phyloP scores from a whole-genome alignment of 768 basidiomycete genomes.

The Lactarius sp. region DNA sequence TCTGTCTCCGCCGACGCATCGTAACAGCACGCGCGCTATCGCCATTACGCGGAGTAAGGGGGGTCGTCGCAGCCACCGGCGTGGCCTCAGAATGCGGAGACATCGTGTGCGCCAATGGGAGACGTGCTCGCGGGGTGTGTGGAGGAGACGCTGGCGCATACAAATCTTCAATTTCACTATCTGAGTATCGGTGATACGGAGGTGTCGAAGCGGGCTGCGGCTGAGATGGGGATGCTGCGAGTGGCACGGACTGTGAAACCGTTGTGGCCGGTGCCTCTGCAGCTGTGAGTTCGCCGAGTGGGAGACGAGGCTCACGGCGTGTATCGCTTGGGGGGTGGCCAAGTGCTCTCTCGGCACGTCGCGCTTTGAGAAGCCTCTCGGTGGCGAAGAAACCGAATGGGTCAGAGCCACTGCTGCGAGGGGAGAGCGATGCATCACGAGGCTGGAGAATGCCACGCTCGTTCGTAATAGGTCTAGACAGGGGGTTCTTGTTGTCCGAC shows the following conservation, averaged over 20 bases:
- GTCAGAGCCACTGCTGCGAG: slow-evolving; percentile 20
- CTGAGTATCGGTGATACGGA: slow-evolving; percentile 20
- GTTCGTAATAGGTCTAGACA: slow-evolving; percentile 3
- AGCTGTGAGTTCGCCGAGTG: slow-evolving; percentile 17
- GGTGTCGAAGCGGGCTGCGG: background rate
- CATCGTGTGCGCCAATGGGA: slow-evolving; percentile 10
- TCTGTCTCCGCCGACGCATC: slow-evolving; percentile 24
- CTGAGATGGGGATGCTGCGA: background rate
- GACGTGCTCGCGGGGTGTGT: slow-evolving; percentile 15
- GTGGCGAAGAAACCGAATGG: slow-evolving; percentile 26
- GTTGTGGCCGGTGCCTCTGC: background rate
- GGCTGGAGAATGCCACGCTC: slow-evolving; percentile 27
- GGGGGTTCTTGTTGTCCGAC: background rate
- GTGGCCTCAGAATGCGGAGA: slow-evolving; percentile 8
- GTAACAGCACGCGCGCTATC: slow-evolving; percentile 22
- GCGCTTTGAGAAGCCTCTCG: slow-evolving; percentile 22
- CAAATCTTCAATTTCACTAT: slow-evolving; percentile 26
- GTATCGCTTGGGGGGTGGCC: slow-evolving; percentile 3
- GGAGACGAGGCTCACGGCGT: slow-evolving; percentile 11
- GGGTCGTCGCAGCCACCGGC: slow-evolving; percentile 1
- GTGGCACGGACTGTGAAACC: background rate
- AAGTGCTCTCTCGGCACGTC: slow-evolving; percentile 8
- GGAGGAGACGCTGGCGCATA: slow-evolving; percentile 22
- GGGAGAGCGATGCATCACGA: background rate
- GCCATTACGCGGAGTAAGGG: slow-evolving; percentile 21